Base-by-base conservation (phyloP, 225 moss, liverwort and hornwort genomes). In the Physcomitrium patens region DNA sequence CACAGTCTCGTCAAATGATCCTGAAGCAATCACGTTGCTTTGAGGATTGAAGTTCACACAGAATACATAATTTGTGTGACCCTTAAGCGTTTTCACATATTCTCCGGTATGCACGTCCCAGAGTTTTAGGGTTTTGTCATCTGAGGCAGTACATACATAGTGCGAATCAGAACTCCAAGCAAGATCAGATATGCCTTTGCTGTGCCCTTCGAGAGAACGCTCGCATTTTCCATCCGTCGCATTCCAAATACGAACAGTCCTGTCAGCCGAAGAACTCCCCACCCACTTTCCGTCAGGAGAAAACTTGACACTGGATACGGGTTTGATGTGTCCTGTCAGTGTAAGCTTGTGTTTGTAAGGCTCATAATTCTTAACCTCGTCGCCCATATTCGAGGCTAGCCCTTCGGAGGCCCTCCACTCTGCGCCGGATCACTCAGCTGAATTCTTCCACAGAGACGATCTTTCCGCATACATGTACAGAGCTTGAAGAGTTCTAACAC, bases 31-130 rank as follows among this genome's bases (percentile, higher is more conserved):
- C 51, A 99, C 89, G 76, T 91, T 99, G 60, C 90, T 89, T 68
- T 95, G 94, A 0, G 97, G 97, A 43, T 95, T 99, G 76, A 99
- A 99, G 82, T 99, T 99, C 17, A 99, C 97, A 61, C 97, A 99
- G 48, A 99, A 99, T 1, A 99, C 97, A 53, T 90, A 95, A 82
- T 99, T 95, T 50, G 95, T 95, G 63, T 99, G 97, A 11, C 97
- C 97, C 79, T 91, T 95, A 26, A 99, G 85, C 12, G 94, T 94
- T 78, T 99, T 99, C 73, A 99, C 90, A 51, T 89, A 90, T 55
- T 91, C 95, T 23, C 95, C 97, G 0, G 81, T 86, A 69, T 84
- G 84, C 42, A 91, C 90, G 69, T 95, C 94, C 97, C 97, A 99
- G 1, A 99, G 85, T 68, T 91, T 89, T 41, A 99, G 86, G 46